phyloP scores from a whole-genome alignment of 2,329 filamentous ascomycete genomes.

The Diaporthe sp. region DNA sequence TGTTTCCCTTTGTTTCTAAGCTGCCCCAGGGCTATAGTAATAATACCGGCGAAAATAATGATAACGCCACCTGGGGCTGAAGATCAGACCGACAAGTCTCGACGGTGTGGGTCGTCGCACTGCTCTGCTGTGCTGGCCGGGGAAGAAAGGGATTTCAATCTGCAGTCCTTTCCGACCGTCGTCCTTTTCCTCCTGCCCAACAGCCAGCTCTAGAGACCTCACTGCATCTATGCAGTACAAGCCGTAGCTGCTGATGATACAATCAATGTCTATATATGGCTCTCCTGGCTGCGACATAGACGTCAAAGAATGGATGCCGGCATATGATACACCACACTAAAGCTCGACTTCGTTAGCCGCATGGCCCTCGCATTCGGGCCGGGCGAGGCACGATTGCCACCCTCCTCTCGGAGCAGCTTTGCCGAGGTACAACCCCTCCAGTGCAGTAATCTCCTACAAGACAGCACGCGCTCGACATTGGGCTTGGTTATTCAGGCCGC shows the following conservation, averaged over 20 bases:
- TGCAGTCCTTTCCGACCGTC: neutral
- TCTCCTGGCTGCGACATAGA: neutral
- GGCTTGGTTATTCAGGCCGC: neutral
- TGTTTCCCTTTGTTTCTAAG: constrained; percentile 22
- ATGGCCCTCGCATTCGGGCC: constrained; percentile 21
- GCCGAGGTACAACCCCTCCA: constrained; percentile 27
- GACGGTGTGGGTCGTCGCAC: neutral
- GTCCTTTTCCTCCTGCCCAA: neutral
- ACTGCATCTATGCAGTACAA: neutral
- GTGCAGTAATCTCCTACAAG: neutral
- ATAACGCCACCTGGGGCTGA: constrained; percentile 1
- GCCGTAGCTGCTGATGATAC: neutral
- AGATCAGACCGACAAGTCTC: constrained; percentile 20
- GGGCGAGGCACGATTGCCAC: constrained; percentile 15
- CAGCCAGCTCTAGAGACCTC: neutral
- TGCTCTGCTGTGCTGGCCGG: constrained; percentile 6
- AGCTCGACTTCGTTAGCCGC: constrained; percentile 16
- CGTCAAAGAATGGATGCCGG: constrained; percentile 17
- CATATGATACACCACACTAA: constrained; percentile 29
- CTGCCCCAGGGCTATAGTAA: constrained; percentile 13
- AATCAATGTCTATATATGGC: neutral
- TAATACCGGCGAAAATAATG: neutral
- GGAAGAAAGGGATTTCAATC: neutral
- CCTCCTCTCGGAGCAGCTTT: neutral
- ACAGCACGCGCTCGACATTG: constrained; percentile 11